Evolutionary conservation across 345 rosid genomes (phyloP), one percentile per base, ranked within the genome.

Genomic region (Excoecaria cochinchinensis): DNA sequence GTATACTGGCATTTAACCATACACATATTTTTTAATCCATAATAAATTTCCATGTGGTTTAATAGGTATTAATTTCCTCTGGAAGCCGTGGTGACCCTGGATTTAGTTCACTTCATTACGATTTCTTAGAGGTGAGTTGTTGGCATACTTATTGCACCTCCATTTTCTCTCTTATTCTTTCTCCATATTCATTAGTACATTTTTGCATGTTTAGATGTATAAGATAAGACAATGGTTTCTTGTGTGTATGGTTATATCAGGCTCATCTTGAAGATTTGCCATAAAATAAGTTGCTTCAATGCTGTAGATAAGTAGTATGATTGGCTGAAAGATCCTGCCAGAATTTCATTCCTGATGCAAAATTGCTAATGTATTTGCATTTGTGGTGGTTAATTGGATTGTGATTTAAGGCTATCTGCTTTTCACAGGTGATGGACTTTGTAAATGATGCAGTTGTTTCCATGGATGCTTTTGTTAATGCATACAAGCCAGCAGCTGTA

Each of bases 401-500:
- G 4, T 69, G 47, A 69, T 31, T 67, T 39, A 70, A 53, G 66
- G 13, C 21, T 53, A 4, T 65, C 77, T 0, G 61, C 10, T 69
- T 74, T 64, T 71, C 19, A 57, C 81, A 95, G 99, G 99, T 95
- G 79, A 87, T 95, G 94, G 99, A 95, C 85, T 95, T 95, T 66
- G 88, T 95, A 77, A 95, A 95, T 85, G 99, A 95, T 84, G 94
- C 98, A 51, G 76, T 90, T 84, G 90, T 87, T 69, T 91, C 99
- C 71, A 85, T 95, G 92, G 97, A 93, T 81, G 87, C 97, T 73
- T 86, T 93, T 66, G 80, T 86, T 77, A 81, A 86, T 78, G 89
- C 89, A 13, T 91, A 90, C 85, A 86, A 77, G 67, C 90, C 89
- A 55, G 90, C 96, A 82, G 88, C 94, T 67, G 67, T 89, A 75